Percentiles rank a stretch among this genome's conserved stretches.
These are phyloP conservation scores for Candida bentonensis DNA, from an alignment of 805 yeast species.

Conservation along the genomic window DNA sequence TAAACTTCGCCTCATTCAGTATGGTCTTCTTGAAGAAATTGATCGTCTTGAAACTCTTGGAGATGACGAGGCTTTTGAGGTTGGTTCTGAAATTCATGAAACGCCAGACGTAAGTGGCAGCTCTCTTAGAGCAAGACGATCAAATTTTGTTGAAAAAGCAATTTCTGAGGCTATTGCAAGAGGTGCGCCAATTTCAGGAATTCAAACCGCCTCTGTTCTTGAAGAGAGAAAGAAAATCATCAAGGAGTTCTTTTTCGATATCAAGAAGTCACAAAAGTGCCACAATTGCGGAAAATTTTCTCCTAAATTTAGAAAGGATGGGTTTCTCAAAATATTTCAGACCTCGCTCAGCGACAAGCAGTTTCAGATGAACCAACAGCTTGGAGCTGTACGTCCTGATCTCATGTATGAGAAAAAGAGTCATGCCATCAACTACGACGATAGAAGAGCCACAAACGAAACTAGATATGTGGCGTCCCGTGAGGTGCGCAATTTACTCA, in stretches of 20 bases:
- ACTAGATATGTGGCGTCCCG: slow-evolving; percentile 46
- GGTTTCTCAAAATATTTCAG: slow-evolving; percentile 84
- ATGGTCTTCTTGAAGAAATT: slow-evolving; percentile 74
- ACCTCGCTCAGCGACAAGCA: slow-evolving; percentile 75
- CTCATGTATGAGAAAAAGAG: background rate
- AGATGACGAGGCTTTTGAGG: slow-evolving; percentile 34
- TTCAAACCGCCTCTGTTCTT: slow-evolving; percentile 67
- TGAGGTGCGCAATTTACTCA: slow-evolving; percentile 69
- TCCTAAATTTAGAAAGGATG: slow-evolving; percentile 90
- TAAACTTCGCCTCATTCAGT: slow-evolving; percentile 68
- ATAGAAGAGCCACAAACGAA: background rate
- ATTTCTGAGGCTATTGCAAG: slow-evolving; percentile 62
- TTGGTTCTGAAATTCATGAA: slow-evolving; percentile 25
- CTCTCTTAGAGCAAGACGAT: slow-evolving; percentile 33
- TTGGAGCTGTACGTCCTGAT: slow-evolving; percentile 40
- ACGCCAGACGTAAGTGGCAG: background rate
- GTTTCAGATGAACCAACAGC: slow-evolving; percentile 68
- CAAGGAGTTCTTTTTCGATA: slow-evolving; percentile 59
- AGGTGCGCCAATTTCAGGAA: slow-evolving; percentile 56
- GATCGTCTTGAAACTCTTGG: slow-evolving; percentile 55
- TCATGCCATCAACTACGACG: background rate
- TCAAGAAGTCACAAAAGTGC: slow-evolving; percentile 73
- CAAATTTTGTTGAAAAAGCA: slow-evolving; percentile 52
- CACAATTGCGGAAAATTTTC: slow-evolving; percentile 94
- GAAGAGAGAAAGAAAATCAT: slow-evolving; percentile 71